Percentiles rank a stretch among this genome's conserved stretches.
Evolutionary conservation across 2,329 filamentous ascomycete genomes (phyloP).

Genomic region (Fusarium zealandicum): DNA sequence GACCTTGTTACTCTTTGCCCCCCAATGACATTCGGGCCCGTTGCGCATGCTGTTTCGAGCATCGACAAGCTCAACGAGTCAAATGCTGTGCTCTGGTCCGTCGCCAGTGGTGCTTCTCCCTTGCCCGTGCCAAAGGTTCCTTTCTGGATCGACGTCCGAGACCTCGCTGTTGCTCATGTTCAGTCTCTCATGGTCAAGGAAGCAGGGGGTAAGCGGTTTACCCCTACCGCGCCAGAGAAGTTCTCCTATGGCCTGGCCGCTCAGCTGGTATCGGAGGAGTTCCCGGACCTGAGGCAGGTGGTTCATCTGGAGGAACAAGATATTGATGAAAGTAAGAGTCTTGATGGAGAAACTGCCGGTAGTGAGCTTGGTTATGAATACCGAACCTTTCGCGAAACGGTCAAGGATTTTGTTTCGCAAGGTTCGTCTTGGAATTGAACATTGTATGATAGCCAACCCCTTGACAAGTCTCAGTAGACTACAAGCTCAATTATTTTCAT

Average conservation of each 20-base stretch:
- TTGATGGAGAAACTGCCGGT: slow-evolving; percentile 52
- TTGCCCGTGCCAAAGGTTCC: slow-evolving; percentile 50
- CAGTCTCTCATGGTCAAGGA: slow-evolving; percentile 49
- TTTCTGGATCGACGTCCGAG: slow-evolving; percentile 57
- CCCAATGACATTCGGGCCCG: slow-evolving; percentile 55
- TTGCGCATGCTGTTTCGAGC: slow-evolving; percentile 49
- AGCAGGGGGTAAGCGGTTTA: slow-evolving; percentile 50
- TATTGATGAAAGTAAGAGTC: slow-evolving; percentile 49
- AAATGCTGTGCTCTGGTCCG: slow-evolving; percentile 51
- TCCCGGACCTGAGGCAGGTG: slow-evolving; percentile 45
- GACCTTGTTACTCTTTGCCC: slow-evolving; percentile 56
- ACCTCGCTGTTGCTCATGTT: slow-evolving; percentile 54
- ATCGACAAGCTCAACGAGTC: slow-evolving; percentile 52
- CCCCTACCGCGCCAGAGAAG: slow-evolving; percentile 50
- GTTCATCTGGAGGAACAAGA: slow-evolving; percentile 46
- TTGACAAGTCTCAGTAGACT: neutral
- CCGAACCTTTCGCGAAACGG: slow-evolving; percentile 45
- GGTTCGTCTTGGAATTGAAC: neutral
- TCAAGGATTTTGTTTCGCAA: slow-evolving; percentile 46
- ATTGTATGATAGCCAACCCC: neutral
- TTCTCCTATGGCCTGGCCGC: slow-evolving; percentile 57
- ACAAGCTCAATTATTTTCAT: no score
- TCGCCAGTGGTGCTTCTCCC: slow-evolving; percentile 44
- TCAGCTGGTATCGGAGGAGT: slow-evolving; percentile 51
- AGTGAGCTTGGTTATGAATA: slow-evolving; percentile 51